Percentiles rank a stretch among this genome's conserved stretches.
These are phyloP conservation scores for Mycosphaerella sp. DNA, from an alignment of 2,329 filamentous ascomycete genomes.

Conservation along the genomic window DNA sequence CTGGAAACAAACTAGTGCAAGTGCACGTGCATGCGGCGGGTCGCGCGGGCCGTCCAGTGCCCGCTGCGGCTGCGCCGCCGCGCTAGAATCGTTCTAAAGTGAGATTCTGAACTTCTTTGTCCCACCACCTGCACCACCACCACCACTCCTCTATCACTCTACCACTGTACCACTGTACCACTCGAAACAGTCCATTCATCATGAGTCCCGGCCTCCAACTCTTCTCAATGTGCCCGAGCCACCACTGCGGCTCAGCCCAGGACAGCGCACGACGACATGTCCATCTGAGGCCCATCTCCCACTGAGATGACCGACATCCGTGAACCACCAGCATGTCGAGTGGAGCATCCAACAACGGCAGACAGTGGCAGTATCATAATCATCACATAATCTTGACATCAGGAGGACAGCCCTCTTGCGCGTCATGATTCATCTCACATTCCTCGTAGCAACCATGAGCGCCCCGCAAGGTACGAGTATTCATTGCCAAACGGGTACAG, in stretches of 20 bases:
- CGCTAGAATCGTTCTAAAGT: too few species aligned
- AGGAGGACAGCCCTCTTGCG: not conserved
- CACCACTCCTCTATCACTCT: too few species aligned
- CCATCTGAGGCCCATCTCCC: not conserved
- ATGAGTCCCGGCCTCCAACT: not conserved
- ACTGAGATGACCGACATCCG: not conserved
- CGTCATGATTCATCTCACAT: not conserved
- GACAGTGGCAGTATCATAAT: too few species aligned
- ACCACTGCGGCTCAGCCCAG: not conserved
- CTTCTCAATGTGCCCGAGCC: not conserved
- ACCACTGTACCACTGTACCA: not conserved
- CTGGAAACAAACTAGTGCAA: too few species aligned
- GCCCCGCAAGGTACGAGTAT: not conserved
- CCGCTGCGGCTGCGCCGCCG: too few species aligned
- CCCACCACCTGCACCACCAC: not conserved
- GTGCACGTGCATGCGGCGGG: too few species aligned
- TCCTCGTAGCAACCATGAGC: not conserved
- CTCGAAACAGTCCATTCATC: not conserved
- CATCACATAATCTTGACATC: too few species aligned
- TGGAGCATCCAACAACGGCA: too few species aligned
- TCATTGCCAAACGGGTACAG: not conserved
- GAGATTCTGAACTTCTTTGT: not conserved
- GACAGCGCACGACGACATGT: not conserved
- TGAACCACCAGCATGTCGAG: too few species aligned
- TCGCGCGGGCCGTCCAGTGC: too few species aligned